Percentiles rank a stretch among this genome's conserved stretches.
Conservation (phyloP, 139 green algal genomes). For the Tetradesmus lagerheimii region DNA sequence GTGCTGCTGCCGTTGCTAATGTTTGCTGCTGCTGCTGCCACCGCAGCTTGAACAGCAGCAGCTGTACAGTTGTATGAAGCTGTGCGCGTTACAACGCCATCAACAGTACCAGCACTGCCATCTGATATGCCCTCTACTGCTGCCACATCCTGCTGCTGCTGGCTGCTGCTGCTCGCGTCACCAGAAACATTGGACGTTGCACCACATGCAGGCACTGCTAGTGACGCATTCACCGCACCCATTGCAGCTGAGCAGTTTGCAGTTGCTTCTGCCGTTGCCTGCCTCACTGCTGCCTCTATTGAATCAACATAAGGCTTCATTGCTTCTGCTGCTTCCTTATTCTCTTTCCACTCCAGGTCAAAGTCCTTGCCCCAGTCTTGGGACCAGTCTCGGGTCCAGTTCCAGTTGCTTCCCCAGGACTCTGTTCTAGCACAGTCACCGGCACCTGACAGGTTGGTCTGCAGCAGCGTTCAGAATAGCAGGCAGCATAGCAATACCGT, state of each 20-base stretch:
- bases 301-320: background rate
- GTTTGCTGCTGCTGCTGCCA: background rate
- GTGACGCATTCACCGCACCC: background rate
- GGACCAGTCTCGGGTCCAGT: slow-evolving; percentile 34
- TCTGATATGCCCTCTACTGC: background rate
- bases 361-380: slow-evolving; percentile 39
- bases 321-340: slow-evolving; percentile 16
- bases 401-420: slow-evolving; percentile 26
- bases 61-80: background rate
- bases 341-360: slow-evolving; percentile 25
- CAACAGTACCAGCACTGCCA: slow-evolving; percentile 20
- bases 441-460: background rate
- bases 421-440: slow-evolving; percentile 28
- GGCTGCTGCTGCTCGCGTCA: background rate
- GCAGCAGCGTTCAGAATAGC: background rate
- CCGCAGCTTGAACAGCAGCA: background rate
- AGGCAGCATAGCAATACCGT: background rate
- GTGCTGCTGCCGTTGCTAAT: slow-evolving; percentile 32
- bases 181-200: background rate
- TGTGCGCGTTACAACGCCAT: background rate
- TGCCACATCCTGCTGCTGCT: background rate
- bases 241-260: slow-evolving; percentile 8
- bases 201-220: background rate
- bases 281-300: background rate
- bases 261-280: background rate